Evolutionary conservation across 164 flowering plant species (phyloP).

Genomic region (Stephania yunnanensis): DNA sequence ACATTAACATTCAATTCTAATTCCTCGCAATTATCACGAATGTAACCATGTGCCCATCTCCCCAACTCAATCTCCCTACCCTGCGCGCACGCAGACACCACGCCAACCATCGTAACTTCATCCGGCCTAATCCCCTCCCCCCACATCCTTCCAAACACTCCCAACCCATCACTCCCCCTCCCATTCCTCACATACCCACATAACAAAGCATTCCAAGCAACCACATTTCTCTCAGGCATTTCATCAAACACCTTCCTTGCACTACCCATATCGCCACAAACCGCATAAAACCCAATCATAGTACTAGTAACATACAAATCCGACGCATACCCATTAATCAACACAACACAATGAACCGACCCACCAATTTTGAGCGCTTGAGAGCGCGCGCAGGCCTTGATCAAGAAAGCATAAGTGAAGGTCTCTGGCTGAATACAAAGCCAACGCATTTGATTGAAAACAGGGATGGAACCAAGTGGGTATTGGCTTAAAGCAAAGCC

Average conservation of each 20-base stretch:
- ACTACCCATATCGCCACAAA: conserved; percentile 14
- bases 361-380: conserved; percentile 13
- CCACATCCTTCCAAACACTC: conserved; percentile 18
- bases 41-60: conserved; percentile 17
- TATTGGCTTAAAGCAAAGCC: conserved; percentile 19
- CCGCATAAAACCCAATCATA: conserved; percentile 12
- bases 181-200: conserved; percentile 25
- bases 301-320: conserved; percentile 19
- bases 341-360: conserved; percentile 12
- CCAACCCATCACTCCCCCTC: conserved; percentile 17
- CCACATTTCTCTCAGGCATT: conserved; percentile 18
- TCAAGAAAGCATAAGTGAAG: conserved; percentile 20
- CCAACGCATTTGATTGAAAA: conserved; percentile 14
- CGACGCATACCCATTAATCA: conserved; percentile 14
- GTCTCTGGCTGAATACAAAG: conserved; percentile 10
- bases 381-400: conserved; percentile 22
- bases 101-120: conserved; percentile 18
- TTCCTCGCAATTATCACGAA: conserved; percentile 10
- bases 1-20: conserved; percentile 16
- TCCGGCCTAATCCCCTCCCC: conserved; percentile 14
- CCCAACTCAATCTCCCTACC: conserved; percentile 20
- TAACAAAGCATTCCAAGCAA: conserved; percentile 25
- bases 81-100: conserved; percentile 16
- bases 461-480: conserved; percentile 14
- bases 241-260: conserved; percentile 22